Evolutionary conservation across 176 grass and related monocot genomes (phyloP).

Genomic region (Zea luxurians): DNA sequence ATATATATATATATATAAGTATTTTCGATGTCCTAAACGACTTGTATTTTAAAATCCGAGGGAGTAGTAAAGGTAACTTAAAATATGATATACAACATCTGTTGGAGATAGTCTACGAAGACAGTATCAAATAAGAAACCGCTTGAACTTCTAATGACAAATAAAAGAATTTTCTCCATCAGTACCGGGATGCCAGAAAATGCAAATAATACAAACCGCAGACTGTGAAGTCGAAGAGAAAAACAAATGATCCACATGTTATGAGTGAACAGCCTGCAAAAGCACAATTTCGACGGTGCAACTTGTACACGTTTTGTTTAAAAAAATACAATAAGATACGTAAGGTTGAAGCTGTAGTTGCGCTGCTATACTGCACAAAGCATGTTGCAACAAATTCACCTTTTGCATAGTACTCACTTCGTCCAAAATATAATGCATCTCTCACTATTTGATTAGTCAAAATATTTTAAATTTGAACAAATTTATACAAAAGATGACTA

Average conservation of each 20-base stretch:
- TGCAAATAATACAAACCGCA: not conserved
- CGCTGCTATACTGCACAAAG: not conserved
- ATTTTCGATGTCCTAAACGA: too few species aligned
- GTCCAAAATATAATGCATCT: not conserved
- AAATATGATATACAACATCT: too few species aligned
- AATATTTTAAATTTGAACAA: too few species aligned
- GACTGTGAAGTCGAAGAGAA: not conserved
- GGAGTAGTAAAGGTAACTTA: too few species aligned
- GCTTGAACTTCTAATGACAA: not conserved
- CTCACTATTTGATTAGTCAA: too few species aligned
- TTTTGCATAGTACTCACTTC: not conserved
- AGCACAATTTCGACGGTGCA: not conserved
- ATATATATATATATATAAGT: too few species aligned
- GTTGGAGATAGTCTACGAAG: too few species aligned
- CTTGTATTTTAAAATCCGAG: too few species aligned
- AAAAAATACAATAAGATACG: too few species aligned
- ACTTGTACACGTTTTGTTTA: not conserved
- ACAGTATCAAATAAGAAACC: not conserved
- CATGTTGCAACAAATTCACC: not conserved
- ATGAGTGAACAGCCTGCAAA: not conserved
- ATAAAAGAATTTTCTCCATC: not conserved
- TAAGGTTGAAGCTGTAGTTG: not conserved
- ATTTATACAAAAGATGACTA: too few species aligned
- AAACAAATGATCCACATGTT: conserved; percentile 15
- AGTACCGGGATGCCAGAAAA: not conserved